Percentiles rank a stretch among this genome's conserved stretches.
phyloP scores from a whole-genome alignment of 2,329 filamentous ascomycete genomes.

The Triangularia setosa region DNA sequence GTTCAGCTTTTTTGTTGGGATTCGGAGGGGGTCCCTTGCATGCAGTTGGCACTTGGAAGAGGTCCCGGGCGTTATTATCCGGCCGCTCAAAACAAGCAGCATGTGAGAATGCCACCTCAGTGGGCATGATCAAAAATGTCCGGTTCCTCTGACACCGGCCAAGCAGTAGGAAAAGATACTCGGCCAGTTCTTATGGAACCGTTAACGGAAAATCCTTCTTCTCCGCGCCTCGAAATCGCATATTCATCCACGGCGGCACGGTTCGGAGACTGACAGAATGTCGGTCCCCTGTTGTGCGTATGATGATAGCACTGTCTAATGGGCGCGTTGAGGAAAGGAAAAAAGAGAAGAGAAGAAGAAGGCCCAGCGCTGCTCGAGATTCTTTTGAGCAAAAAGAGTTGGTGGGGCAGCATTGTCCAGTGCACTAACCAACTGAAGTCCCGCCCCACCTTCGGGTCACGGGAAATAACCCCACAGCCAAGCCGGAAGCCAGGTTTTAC shows the following conservation, averaged over 20 bases:
- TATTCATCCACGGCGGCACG: slow-evolving; percentile 59
- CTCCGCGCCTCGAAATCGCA: slow-evolving; percentile 58
- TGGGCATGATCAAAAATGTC: slow-evolving; percentile 47
- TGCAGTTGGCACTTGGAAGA: not conserved
- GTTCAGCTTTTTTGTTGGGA: not conserved
- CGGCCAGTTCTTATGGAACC: slow-evolving; percentile 58
- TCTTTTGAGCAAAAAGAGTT: slow-evolving; percentile 10
- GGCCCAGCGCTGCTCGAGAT: slow-evolving; percentile 6
- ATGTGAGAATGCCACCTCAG: not conserved
- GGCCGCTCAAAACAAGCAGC: not conserved
- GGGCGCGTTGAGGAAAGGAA: slow-evolving; percentile 61
- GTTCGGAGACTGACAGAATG: slow-evolving; percentile 64
- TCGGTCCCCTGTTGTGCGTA: slow-evolving; percentile 50
- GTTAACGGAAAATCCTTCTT: slow-evolving; percentile 39
- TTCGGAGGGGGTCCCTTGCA: not conserved
- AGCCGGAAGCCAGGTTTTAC: slow-evolving; percentile 23
- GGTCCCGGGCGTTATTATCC: not conserved
- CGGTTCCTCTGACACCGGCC: slow-evolving; percentile 82
- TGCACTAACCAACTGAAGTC: not conserved
- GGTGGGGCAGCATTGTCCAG: not conserved
- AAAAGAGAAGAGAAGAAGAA: slow-evolving; percentile 34
- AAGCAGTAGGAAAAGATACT: slow-evolving; percentile 57
- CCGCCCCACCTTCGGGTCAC: not conserved
- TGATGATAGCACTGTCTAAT: slow-evolving; percentile 83
- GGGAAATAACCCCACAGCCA: slow-evolving; percentile 16